Evolutionary conservation across 2,329 filamentous ascomycete genomes (phyloP), one percentile per base, ranked within the genome.

Genomic region (Fusarium pseudonygamai): DNA sequence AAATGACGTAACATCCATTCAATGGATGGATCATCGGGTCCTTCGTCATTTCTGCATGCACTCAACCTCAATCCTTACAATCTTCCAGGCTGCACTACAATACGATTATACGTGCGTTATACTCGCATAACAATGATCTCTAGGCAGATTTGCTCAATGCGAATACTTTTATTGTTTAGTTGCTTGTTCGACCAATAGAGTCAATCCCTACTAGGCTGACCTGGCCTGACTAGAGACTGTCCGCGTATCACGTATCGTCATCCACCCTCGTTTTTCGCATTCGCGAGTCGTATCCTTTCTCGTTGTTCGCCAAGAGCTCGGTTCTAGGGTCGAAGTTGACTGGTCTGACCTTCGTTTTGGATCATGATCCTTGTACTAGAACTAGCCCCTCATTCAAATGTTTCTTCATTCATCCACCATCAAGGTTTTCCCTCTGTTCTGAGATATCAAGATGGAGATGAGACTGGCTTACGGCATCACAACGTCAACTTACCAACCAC

Each of bases 1-100:
- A 34, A 60, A 69, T 69, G 67, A 71, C 67, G 67, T 58, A 67
- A 72, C 69, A 18, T 53, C 60, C 69, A 24, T 53, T 11, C 49
- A 53, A 10, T 18, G 34, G 59, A 28, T 18, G 40, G 65, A 28
- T 53, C 42, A 45, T 64, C 40, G 40, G 43, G 53, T 60, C 55
- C 46, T 49, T 67, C 59, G 65, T 69, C 67, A 69, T 69, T 69
- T 58, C 67, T 69, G 66, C 66, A 65, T 16, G 32, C 66, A 70
- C 66, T 69, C 45, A 53, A 36, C 30, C 42, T 53, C 26, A 11
- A 3, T 3, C 22, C 15, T 11, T 32, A 22, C 32, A 37, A 34
- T 36, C 24, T 22, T 49, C 16, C 24, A 50, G 20, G 50, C 30
- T 50, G 14, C 36, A 47, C 16, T 39, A n/a, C 22, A n/a, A 52